These are phyloP conservation scores for Neopestalotiopsis rosae DNA, from an alignment of 2,329 filamentous ascomycete genomes.

Conservation along the genomic window DNA sequence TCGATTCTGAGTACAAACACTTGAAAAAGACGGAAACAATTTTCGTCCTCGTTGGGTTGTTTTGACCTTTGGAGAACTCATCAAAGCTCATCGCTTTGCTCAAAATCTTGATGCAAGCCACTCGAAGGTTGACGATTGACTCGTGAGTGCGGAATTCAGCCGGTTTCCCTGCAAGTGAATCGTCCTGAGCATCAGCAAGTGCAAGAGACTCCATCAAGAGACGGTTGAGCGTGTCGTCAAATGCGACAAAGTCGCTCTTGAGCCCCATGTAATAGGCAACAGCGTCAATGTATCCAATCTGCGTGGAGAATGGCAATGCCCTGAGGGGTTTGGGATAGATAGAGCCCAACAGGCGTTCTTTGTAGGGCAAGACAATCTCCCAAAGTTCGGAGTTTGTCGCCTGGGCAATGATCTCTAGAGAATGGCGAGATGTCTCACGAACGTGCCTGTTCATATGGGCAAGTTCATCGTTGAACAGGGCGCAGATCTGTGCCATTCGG, in stretches of 20 bases:
- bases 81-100: conserved; percentile 93
- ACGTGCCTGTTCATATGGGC: conserved; percentile 97
- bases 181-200: conserved; percentile 92
- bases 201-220: conserved; percentile 93
- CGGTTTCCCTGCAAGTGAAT: conserved; percentile 89
- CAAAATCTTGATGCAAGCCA: conserved; percentile 90
- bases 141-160: conserved; percentile 95
- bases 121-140: conserved; percentile 86
- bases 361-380: conserved; percentile 88
- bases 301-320: conserved; percentile 89
- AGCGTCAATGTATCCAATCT: conserved; percentile 98
- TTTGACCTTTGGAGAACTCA: conserved; percentile 81
- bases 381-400: conserved; percentile 80
- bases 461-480: conserved; percentile 84
- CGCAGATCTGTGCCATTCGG: conserved; percentile 78
- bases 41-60: conserved; percentile 67
- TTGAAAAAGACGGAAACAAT: conserved; percentile 99
- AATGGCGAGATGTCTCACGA: conserved; percentile 82
- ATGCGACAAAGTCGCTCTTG: conserved; percentile 86
- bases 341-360: conserved; percentile 84
- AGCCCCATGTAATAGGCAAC: conserved; percentile 94
- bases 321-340: conserved; percentile 96
- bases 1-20: conserved; percentile 90
- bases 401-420: conserved; percentile 81
- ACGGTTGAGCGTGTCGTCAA: conserved; percentile 90